phyloP scores from a whole-genome alignment of 305 asterid genomes.

The Fraxinus velutina region DNA sequence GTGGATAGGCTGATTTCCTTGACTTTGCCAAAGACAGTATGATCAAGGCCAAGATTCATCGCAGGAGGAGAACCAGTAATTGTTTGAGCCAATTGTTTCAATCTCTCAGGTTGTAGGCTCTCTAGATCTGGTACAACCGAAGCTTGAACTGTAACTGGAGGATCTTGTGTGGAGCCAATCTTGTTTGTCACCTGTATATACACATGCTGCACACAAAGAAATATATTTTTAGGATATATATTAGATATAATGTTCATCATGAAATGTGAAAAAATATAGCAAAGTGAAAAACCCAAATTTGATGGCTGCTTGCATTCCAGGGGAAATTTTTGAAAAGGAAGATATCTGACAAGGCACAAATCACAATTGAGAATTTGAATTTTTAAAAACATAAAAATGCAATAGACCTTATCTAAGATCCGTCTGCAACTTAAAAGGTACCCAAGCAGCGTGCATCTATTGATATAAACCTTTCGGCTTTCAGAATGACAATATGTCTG shows the following conservation, averaged over 20 bases:
- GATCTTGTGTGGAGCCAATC: conserved; percentile 73
- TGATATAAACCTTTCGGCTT: not conserved
- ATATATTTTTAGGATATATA: not conserved
- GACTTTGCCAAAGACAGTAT: conserved; percentile 77
- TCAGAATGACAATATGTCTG: not conserved
- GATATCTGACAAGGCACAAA: not conserved
- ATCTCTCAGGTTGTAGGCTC: conserved; percentile 51
- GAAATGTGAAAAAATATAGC: not conserved
- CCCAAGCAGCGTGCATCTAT: not conserved
- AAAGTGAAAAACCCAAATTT: not conserved
- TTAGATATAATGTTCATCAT: not conserved
- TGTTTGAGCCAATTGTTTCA: conserved; percentile 65
- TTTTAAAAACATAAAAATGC: not conserved
- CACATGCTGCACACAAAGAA: conserved; percentile 44
- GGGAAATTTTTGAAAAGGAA: not conserved
- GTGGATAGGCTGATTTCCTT: conserved; percentile 77
- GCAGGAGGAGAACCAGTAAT: conserved; percentile 46
- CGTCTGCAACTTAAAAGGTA: not conserved
- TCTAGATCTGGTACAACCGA: conserved; percentile 58
- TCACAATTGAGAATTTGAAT: not conserved
- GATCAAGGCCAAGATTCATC: conserved; percentile 84
- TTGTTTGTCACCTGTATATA: conserved; percentile 62
- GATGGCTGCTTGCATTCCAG: not conserved
- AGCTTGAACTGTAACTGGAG: conserved; percentile 76
- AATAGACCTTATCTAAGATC: not conserved